These are phyloP conservation scores for Candida pseudocylindracea DNA, from an alignment of 1,139 yeast species.

Conservation along the genomic window DNA sequence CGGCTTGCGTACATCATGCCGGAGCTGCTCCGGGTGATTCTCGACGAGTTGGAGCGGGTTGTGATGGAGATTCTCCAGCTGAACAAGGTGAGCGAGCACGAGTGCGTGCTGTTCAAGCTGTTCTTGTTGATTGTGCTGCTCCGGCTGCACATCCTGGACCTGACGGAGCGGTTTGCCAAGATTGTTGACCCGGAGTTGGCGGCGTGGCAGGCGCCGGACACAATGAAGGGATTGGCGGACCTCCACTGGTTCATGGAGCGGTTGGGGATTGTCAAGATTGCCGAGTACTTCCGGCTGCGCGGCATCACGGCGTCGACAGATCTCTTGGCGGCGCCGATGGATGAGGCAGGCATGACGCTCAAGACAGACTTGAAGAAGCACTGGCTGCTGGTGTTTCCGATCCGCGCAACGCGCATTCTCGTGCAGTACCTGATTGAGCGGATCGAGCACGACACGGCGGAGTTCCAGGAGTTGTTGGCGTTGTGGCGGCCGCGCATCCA, in stretches of 20 bases:
- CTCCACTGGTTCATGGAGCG: conserved; percentile 97
- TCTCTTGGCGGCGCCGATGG: conserved; percentile 62
- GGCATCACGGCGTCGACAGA: conserved; percentile 64
- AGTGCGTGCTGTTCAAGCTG: conserved; percentile 82
- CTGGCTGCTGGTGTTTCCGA: conserved; percentile 90
- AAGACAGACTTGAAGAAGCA: conserved; percentile 66
- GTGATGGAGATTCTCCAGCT: conserved; percentile 49
- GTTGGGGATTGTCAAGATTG: conserved; percentile 82
- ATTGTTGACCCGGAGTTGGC: conserved; percentile 83
- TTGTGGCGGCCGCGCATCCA: conserved; percentile 89
- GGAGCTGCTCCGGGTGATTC: conserved; percentile 60
- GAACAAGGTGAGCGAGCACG: conserved; percentile 68
- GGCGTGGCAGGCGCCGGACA: conserved; percentile 86
- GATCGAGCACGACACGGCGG: conserved; percentile 54
- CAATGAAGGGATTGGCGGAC: conserved; percentile 74
- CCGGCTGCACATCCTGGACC: conserved; percentile 47
- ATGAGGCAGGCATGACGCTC: conserved; percentile 64
- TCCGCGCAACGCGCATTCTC: conserved; percentile 84
- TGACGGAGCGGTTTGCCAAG: conserved; percentile 55
- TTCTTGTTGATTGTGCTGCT: conserved; percentile 82
- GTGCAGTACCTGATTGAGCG: conserved; percentile 91
- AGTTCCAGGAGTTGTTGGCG: conserved; percentile 45
- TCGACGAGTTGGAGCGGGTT: conserved; percentile 62
- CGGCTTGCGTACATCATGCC: conserved; percentile 91
- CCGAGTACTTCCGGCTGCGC: conserved; percentile 68